phyloP scores from a whole-genome alignment of 2,329 filamentous ascomycete genomes.

The Cercospora zeina region DNA sequence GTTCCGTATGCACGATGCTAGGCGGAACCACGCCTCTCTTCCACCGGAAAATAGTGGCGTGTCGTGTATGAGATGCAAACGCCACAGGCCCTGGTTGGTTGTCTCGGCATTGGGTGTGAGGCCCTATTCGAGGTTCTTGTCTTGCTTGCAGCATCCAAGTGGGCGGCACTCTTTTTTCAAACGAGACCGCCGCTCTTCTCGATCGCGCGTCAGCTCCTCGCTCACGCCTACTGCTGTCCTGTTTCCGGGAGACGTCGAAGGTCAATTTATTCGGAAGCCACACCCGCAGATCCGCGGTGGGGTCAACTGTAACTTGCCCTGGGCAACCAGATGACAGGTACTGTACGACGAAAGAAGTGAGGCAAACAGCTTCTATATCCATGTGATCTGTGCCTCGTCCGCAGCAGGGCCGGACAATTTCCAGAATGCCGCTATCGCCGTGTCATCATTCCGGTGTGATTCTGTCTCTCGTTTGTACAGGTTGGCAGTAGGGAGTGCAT shows the following conservation, averaged over 20 bases:
- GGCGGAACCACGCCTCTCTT: background rate
- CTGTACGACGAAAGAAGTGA: background rate
- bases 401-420: too few species aligned
- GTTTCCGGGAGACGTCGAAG: background rate
- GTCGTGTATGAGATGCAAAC: background rate
- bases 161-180: background rate
- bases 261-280: background rate
- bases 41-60: background rate
- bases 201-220: background rate
- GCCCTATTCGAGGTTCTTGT: background rate
- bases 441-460: too few species aligned
- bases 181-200: background rate
- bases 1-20: conserved; percentile 6
- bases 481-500: too few species aligned
- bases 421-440: too few species aligned
- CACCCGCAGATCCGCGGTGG: background rate
- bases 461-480: too few species aligned
- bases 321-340: background rate
- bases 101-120: background rate
- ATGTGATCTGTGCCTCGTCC: too few species aligned
- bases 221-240: background rate
- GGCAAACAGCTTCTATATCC: background rate
- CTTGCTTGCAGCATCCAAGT: background rate
- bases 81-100: background rate
- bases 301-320: background rate